Percentiles rank a stretch among this genome's conserved stretches.
phyloP scores from a whole-genome alignment of 768 basidiomycete genomes.

The Tylopilus subfusipes region DNA sequence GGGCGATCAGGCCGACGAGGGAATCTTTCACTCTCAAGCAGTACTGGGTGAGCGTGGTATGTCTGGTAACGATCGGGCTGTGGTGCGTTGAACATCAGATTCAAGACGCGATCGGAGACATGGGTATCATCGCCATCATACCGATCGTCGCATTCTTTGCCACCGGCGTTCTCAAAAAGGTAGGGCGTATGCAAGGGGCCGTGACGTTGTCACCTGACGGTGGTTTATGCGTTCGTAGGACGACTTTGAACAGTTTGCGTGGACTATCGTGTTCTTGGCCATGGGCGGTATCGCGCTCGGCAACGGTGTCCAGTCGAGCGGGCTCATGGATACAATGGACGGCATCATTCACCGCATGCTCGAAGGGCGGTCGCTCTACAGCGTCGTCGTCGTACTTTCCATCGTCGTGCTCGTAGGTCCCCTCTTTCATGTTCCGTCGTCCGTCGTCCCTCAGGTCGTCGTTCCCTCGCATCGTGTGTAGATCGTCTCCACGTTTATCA shows the following conservation, averaged over 20 bases:
- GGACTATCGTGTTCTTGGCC: constrained; percentile 93
- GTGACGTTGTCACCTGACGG: neutral
- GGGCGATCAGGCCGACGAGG: constrained; percentile 75
- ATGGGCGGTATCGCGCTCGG: constrained; percentile 99
- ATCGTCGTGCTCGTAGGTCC: constrained; percentile 60
- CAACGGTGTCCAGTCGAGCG: constrained; percentile 87
- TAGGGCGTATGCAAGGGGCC: constrained; percentile 26
- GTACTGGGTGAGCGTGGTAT: constrained; percentile 85
- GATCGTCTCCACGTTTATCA: constrained; percentile 93
- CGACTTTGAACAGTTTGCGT: constrained; percentile 91
- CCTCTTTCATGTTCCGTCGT: neutral
- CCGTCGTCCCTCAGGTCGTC: neutral
- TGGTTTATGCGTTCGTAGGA: constrained; percentile 46
- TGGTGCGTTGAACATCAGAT: constrained; percentile 89
- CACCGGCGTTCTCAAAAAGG: constrained; percentile 91
- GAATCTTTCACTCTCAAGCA: constrained; percentile 83
- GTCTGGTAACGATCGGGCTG: constrained; percentile 76
- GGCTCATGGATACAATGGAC: constrained; percentile 79
- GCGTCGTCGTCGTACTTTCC: constrained; percentile 68
- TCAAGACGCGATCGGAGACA: constrained; percentile 79
- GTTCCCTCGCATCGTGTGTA: constrained; percentile 23
- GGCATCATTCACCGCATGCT: constrained; percentile 55
- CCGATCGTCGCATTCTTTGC: constrained; percentile 94
- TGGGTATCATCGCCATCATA: constrained; percentile 95
- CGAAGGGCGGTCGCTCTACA: constrained; percentile 58